Evolutionary conservation across 345 rosid genomes (phyloP), one percentile per base, ranked within the genome.

Genomic region (Linum trigynum): DNA sequence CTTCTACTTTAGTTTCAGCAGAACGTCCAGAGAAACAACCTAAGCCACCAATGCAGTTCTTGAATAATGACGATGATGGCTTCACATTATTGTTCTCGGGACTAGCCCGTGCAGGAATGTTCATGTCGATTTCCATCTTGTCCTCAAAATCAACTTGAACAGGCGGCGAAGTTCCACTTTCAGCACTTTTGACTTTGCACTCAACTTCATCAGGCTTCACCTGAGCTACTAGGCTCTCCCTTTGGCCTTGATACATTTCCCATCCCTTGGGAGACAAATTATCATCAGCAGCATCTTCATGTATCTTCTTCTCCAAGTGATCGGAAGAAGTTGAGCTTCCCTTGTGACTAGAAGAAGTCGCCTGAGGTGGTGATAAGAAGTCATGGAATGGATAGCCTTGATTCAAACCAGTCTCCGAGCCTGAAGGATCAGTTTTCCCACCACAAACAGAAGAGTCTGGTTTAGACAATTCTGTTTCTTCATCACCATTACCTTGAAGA

Each of bases 11-110:
- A 53, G 65, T 11, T 51, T 68, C 56, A 75, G 23, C 69, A 57
- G 43, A 53, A 32, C 16, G 62, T 39, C 64, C 32, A 37, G 79
- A 36, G 61, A 38, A 73, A 48, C 72, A 67, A 63, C 67, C 72
- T 10, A 62, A 67, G 65, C 74, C 72, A 71, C 74, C 71, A 71
- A 71, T 69, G 68, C 65, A 48, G 63, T 67, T 69, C 59, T 66
- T 67, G 16, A 65, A 83, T 45, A 67, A 60, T 16, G 69, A 63
- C 41, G 73, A 60, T 16, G 69, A 63, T 45, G 73, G 64, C 36
- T 73, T 67, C 39, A 59, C 17, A 55, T 66, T 16, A 50, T 64
- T 69, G 38, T 68, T 67, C 48, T 67, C 71, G 41, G 59, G 58
- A 61, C 72, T 35, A 64, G 55, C 56, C 5, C 38, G 39, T 14